phyloP scores from a whole-genome alignment of 148 eudicot species.

The Gaultheria prostrata region DNA sequence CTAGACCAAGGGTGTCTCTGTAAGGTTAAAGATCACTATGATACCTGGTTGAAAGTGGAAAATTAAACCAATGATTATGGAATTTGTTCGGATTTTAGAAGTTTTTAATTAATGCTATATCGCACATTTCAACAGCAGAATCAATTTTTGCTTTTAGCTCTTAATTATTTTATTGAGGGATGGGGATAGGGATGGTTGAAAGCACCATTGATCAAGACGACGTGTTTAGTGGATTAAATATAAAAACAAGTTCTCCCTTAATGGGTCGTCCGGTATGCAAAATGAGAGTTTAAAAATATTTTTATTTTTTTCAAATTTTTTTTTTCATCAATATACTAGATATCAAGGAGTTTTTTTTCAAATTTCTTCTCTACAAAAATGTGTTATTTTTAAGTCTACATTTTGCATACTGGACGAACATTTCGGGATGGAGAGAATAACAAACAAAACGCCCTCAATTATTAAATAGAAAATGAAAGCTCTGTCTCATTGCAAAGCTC shows the following conservation, averaged over 20 bases:
- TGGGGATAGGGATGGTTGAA: conserved; percentile 11
- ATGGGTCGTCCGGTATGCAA: no score
- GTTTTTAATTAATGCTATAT: neutral
- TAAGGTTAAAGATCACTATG: neutral
- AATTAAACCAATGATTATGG: no score
- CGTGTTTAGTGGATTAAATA: conserved; percentile 4
- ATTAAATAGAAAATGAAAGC: neutral
- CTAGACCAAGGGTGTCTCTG: neutral
- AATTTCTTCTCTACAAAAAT: no score
- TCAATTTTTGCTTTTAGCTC: neutral
- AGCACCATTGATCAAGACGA: conserved; percentile 13
- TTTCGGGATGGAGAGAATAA: no score
- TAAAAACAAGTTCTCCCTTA: neutral
- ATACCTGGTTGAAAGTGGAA: neutral
- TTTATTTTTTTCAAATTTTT: no score
- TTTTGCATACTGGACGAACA: no score
- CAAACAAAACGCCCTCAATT: neutral
- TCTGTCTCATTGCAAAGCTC: conserved; percentile 16
- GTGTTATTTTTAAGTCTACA: no score
- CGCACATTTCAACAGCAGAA: neutral
- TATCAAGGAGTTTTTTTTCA: no score
- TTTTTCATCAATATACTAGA: no score
- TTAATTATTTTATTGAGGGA: neutral
- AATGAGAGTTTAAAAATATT: no score
- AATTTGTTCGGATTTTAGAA: neutral